Percentiles rank a stretch among this genome's conserved stretches.
Conservation (phyloP, 2,329 filamentous ascomycete genomes). For the Parafenestella ontariensis region DNA sequence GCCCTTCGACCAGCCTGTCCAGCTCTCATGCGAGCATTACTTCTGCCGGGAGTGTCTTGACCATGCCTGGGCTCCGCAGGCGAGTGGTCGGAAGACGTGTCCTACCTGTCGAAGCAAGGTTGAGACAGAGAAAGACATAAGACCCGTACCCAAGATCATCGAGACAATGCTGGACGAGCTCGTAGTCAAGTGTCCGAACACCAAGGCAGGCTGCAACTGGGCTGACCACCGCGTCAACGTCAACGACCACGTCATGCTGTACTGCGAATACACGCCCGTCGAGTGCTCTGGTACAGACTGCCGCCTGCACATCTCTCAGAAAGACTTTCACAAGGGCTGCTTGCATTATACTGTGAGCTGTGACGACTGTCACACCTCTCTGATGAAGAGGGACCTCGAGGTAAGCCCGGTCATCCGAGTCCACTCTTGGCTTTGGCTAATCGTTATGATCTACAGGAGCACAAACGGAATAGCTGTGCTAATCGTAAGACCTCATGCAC, state of each 20-base stretch:
- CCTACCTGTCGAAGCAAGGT: constrained; percentile 63
- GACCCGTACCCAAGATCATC: constrained; percentile 61
- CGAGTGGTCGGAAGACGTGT: constrained; percentile 53
- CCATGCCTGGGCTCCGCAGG: constrained; percentile 45
- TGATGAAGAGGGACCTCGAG: constrained; percentile 64
- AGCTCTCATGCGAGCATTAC: constrained; percentile 67
- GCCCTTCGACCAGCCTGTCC: constrained; percentile 65
- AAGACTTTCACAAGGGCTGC: constrained; percentile 61
- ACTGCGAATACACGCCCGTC: constrained; percentile 64
- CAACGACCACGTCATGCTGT: constrained; percentile 66
- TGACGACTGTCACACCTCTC: constrained; percentile 58
- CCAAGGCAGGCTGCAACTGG: constrained; percentile 61
- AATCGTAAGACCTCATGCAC: constrained; percentile 56
- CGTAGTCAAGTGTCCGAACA: constrained; percentile 65
- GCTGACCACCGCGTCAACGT: constrained; percentile 63
- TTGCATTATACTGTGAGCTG: constrained; percentile 62
- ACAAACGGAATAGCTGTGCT: constrained; percentile 58
- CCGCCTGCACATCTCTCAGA: constrained; percentile 60
- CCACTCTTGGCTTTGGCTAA: constrained; percentile 34
- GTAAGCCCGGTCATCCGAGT: constrained; percentile 29
- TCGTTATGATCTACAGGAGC: constrained; percentile 37
- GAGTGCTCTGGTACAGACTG: constrained; percentile 61
- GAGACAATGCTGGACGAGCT: constrained; percentile 69
- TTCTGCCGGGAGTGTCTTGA: constrained; percentile 68
- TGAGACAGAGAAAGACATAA: constrained; percentile 35